Evolutionary conservation across 2,329 filamentous ascomycete genomes (phyloP).

Genomic region (Neofusicoccum cordaticola): DNA sequence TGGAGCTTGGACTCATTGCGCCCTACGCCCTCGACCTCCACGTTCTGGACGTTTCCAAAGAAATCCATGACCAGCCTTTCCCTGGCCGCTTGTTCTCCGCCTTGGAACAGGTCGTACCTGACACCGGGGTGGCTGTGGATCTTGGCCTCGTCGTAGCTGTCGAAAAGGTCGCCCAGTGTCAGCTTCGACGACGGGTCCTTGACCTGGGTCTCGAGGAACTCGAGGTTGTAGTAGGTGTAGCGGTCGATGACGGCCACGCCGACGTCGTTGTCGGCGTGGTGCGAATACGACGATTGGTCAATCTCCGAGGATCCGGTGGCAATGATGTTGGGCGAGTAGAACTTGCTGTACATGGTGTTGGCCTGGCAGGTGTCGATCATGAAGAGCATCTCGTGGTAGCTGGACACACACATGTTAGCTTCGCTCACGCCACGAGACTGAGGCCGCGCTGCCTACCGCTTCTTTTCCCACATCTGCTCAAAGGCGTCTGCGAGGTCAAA

Average conservation of each 20-base stretch:
- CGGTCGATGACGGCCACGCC: constrained; percentile 97
- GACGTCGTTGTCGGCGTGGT: constrained; percentile 97
- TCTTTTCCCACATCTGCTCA: constrained; percentile 99
- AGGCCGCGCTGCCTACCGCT: constrained; percentile 57
- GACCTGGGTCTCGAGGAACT: constrained; percentile 90
- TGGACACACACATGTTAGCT: constrained; percentile 29
- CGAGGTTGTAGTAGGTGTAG: constrained; percentile 97
- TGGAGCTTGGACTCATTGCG: constrained; percentile 47
- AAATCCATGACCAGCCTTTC: constrained; percentile 89
- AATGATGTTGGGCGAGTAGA: constrained; percentile 97
- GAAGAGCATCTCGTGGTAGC: constrained; percentile 95
- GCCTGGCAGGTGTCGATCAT: constrained; percentile 99
- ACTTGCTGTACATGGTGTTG: constrained; percentile 98
- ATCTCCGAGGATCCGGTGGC: constrained; percentile 95
- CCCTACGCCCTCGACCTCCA: constrained; percentile 71
- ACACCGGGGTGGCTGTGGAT: constrained; percentile 92
- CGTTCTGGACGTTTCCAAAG: constrained; percentile 96
- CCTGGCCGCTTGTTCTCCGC: constrained; percentile 73
- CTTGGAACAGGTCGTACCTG: constrained; percentile 90
- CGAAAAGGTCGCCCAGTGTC: constrained; percentile 89
- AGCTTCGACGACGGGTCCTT: constrained; percentile 82
- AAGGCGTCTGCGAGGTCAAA: constrained; percentile 97
- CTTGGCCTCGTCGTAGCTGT: constrained; percentile 91
- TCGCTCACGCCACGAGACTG: not conserved
- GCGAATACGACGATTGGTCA: constrained; percentile 93